Evolutionary conservation across 176 grass and related monocot species (phyloP), one percentile per base, ranked within the genome.

Genomic region (Oryza meyeriana): DNA sequence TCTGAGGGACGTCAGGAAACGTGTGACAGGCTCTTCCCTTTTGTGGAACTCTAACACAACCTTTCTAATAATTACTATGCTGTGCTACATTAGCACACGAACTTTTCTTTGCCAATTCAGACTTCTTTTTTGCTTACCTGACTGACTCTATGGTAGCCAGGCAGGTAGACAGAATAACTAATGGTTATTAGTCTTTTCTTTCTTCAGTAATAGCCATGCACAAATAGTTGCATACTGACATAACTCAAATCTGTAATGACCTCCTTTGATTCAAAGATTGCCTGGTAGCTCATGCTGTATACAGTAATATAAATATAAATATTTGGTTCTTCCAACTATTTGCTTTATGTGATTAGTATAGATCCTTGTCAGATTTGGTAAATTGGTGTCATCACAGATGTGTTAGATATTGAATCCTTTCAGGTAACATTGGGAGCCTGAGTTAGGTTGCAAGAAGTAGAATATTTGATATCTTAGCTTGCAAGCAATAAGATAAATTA

Each of bases 1-100:
- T 80, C 77, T 97, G 65, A 97, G 90, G 78, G 94, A 97, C 77
- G 84, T 87, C 50, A 94, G 76, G 80, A 94, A 89, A 57, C 4
- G 32, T 33, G 3, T 33, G 32, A 33, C 32, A 33, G 32, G 32
- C 32, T 28, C 71, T 52, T 55, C 10, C 44, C n/a, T 61, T 76
- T 77, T 7, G 3, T 62, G 75, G 36, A 27, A 42, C 17, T 64
- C 17, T 12, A 11, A 12, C 3, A 33, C 3, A 30, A 42, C 42
- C 18, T 26, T 30, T 64, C 5, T 78, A 16, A 30, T 75, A 33
- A 12, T 45, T 33, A 26, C 24, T 31, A 57, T 33, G 55, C 32
- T 63, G 72, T 55, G 32, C 8, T 50, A 26, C 18, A 4, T 5
- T 40, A 40, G 38, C 38, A 6, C 38, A 40, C 38, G 3, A 40